Base-by-base conservation (phyloP, 2,329 filamentous ascomycete species). In the Aspergillus hiratsukae region DNA sequence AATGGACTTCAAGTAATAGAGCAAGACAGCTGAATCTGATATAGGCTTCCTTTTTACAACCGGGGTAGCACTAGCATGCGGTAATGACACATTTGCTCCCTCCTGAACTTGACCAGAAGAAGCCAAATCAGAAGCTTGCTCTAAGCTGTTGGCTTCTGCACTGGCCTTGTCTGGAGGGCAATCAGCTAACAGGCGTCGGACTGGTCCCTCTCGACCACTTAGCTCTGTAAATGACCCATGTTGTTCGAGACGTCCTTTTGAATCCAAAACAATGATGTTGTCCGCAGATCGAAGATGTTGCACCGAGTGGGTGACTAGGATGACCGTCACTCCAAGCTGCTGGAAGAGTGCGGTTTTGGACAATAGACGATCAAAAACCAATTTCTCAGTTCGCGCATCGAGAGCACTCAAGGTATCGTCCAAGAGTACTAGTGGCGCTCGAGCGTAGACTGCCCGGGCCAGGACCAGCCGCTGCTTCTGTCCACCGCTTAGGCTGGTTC, bases 401-500 rank as follows among this genome's bases (percentile, higher is more conserved):
- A 80, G 62, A 4, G 0, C 70, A 69, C 31, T 75, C 69, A 9
- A 78, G 58, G 59, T 50, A 51, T 65, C 60, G 35, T 65, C 63
- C 3, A 64, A 51, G 11, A 65, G n/a, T 3, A 61, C 31, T 4
- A 59, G n/a, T n/a, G 29, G 23, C 11, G 37, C 21, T 31, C 59
- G 53, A 4, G 58, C 48, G n/a, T 64, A 64, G 3, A 65, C 45
- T 5, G 63, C 61, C 10, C 63, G 57, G 9, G 61, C 63, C 3
- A 65, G 54, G 17, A 45, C 52, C 46, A 57, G 31, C 23, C 55
- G 52, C 40, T 52, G 41, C 17, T 56, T 56, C 31, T 56, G 54
- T 14, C 54, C 54, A 19, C 54, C 54, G 17, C 40, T 48, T 1
- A 56, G 29, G 6, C 17, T 35, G 11, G 48, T 29, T 3, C 54